These are phyloP conservation scores for Candida sonorensis DNA, from an alignment of 805 yeast species.

Conservation along the genomic window DNA sequence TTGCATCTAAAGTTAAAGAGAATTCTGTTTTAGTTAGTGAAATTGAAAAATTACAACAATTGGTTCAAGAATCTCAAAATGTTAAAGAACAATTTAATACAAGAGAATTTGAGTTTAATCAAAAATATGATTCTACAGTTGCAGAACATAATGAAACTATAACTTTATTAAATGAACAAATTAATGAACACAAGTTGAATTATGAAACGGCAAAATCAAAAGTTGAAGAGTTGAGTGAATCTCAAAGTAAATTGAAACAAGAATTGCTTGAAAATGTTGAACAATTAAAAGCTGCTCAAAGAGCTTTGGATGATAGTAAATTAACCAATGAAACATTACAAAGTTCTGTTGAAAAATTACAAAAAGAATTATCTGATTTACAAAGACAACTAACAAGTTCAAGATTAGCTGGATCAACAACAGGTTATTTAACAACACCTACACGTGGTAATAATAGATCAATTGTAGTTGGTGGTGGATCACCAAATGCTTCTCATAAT, in stretches of 20 bases:
- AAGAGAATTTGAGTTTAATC: constrained; percentile 47
- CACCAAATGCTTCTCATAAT: too few species aligned
- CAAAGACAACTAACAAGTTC: constrained; percentile 23
- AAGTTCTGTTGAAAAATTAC: constrained; percentile 50
- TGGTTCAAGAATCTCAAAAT: constrained; percentile 46
- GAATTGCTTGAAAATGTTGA: constrained; percentile 57
- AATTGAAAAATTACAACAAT: constrained; percentile 44
- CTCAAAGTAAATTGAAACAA: constrained; percentile 55
- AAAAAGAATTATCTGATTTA: constrained; percentile 30
- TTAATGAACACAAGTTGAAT: constrained; percentile 47
- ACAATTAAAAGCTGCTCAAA: constrained; percentile 55
- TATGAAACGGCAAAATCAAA: constrained; percentile 51
- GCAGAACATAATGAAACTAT: constrained; percentile 43
- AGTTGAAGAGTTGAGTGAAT: constrained; percentile 51
- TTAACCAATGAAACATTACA: constrained; percentile 62
- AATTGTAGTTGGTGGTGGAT: too few species aligned
- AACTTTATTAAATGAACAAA: constrained; percentile 46
- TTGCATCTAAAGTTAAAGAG: constrained; percentile 74
- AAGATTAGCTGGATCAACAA: too few species aligned
- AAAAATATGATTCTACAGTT: constrained; percentile 37
- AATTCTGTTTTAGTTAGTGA: constrained; percentile 65
- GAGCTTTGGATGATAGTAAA: constrained; percentile 49
- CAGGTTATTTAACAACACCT: constrained; percentile 9
- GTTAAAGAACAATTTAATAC: constrained; percentile 48
- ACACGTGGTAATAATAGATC: constrained; percentile 9